Evolutionary conservation across 2,329 filamentous ascomycete genomes (phyloP).

Genomic region (Penicillium freii): DNA sequence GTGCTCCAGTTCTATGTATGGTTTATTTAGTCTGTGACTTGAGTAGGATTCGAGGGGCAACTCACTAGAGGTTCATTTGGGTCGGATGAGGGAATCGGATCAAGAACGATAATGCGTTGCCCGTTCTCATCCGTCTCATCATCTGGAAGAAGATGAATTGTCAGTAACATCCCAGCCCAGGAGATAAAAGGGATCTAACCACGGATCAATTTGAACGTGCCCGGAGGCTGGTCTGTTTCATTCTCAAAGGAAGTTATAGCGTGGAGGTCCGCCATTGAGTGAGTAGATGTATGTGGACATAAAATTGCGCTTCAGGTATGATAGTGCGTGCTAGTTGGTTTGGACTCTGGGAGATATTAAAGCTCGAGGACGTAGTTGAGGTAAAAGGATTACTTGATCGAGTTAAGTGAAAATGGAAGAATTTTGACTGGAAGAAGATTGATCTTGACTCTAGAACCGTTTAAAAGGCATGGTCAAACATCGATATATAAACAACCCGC

Average conservation of each 20-base stretch:
- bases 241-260: neutral
- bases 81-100: conserved; percentile 37
- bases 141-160: conserved; percentile 6
- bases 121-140: conserved; percentile 8
- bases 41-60: neutral
- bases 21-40: neutral
- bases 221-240: conserved; percentile 19
- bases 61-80: conserved; percentile 36
- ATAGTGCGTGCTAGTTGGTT: neutral
- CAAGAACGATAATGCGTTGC: conserved; percentile 30
- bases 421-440: neutral
- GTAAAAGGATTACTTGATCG: neutral
- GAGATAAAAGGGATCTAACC: conserved; percentile 7
- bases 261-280: conserved; percentile 13
- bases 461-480: neutral
- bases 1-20: conserved; percentile 46
- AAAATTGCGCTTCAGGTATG: neutral
- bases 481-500: neutral
- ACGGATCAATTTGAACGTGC: conserved; percentile 28
- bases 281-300: neutral
- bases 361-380: neutral
- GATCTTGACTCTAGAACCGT: neutral
- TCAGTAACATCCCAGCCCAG: neutral
- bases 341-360: neutral
- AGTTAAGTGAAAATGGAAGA: neutral